Evolutionary conservation across 495 filamentous ascomycete species (phyloP).

Genomic region (Staphylotrichum tortipilum): DNA sequence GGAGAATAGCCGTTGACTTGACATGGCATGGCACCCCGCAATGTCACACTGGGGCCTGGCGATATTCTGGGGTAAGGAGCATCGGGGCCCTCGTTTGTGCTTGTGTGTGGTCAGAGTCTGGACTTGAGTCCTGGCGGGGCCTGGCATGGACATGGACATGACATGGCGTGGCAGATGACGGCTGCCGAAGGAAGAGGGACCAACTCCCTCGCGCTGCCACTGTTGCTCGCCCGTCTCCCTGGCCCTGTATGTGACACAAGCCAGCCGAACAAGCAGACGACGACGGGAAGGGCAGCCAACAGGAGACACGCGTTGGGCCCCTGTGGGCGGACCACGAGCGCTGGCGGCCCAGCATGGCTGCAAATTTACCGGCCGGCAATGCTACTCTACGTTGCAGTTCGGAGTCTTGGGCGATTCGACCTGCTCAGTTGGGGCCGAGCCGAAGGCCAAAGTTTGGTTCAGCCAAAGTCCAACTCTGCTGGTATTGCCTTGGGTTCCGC

Average conservation of each 20-base stretch:
- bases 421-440: not conserved
- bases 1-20: no score
- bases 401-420: not conserved
- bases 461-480: not conserved
- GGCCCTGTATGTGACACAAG: not conserved
- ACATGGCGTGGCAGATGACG: no score
- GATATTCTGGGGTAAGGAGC: not conserved
- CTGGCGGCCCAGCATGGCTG: not conserved
- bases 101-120: no score
- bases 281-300: not conserved
- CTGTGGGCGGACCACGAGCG: not conserved
- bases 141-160: not conserved
- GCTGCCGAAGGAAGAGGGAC: no score
- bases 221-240: not conserved
- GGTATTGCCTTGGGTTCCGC: not conserved
- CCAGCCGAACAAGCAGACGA: not conserved
- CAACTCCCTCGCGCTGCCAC: no score
- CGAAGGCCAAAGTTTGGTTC: constrained; percentile 5
- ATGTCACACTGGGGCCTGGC: not conserved
- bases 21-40: no score
- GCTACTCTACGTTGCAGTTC: not conserved
- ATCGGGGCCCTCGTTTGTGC: no score
- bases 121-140: not conserved
- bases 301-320: not conserved
- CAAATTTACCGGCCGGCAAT: not conserved